Evolutionary conservation across 2,329 filamentous ascomycete genomes (phyloP), one percentile per base, ranked within the genome.

Genomic region (Westerdykella sp.): DNA sequence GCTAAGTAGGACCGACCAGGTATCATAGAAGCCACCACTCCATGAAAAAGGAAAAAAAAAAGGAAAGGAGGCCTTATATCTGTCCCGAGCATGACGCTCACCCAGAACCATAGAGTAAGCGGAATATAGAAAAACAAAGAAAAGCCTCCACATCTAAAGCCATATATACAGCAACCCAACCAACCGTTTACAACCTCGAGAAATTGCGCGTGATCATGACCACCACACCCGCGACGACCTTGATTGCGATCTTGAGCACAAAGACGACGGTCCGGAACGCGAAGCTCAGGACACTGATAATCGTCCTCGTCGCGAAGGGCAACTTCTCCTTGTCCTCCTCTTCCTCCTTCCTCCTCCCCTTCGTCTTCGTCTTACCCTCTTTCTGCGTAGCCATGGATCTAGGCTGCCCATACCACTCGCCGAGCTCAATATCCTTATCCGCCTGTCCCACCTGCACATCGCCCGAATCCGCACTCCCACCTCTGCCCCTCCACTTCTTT

Each of bases 241-340:
- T 72, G 16, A 73, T 60, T 2, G 57, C 62, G 13, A 71, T 56
- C 39, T 62, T 62, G 6, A 73, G 42, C 35, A 72, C 60, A 47
- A 65, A 71, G 2, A 72, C 65, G 2, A 69, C 60, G 1, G 63
- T 59, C 53, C 70, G 72, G 42, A 73, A 66, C 5, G 59, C 62
- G 49, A 73, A 64, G 0, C 63, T 67, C 28, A 72, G 44, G 18
- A 73, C 47, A 1, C 55, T 55, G 4, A 74, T 59, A 5, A 71
- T 56, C 2, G 62, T 66, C 25, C 67, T 56, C 15, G 67, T 63
- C 11, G 71, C 48, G 22, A 64, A 57, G 11, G 68, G 68, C 32
- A 73, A 44, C 42, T 64, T 65, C 6, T 63, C 57, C 40, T 63
- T 50, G 4, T 66, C 57, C 13, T 63, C 60, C 7, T 53, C 50